A percentile compares a stretch with the other conserved stretches of the same genome.
These are phyloP conservation scores for Chionographis japonica DNA, from an alignment of 106 monocot genomes.

Conservation along the genomic window DNA sequence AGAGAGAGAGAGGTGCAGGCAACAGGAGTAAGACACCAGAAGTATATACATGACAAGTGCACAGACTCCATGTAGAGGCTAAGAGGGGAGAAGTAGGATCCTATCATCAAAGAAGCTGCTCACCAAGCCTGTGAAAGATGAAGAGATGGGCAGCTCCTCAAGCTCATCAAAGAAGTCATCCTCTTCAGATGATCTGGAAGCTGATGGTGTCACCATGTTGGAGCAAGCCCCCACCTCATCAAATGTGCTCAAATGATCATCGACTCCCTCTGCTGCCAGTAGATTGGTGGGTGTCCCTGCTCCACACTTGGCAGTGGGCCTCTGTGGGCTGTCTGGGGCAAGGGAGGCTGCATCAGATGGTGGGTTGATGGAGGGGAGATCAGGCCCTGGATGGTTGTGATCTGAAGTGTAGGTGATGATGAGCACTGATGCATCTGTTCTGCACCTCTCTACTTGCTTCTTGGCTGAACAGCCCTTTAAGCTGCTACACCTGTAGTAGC, in stretches of 20 bases:
- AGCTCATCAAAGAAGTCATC: conserved; percentile 62
- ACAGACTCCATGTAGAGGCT: no score
- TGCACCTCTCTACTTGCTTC: conserved; percentile 67
- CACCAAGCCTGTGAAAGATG: conserved; percentile 25
- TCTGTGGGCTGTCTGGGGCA: no score
- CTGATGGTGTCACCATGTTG: not conserved
- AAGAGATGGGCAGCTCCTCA: conserved; percentile 45
- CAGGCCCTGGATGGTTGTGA: conserved; percentile 54
- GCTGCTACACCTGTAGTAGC: conserved; percentile 64
- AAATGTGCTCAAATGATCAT: no score
- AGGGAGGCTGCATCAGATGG: no score
- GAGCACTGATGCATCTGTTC: conserved; percentile 42
- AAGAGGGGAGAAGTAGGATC: conserved; percentile 10
- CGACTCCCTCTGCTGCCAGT: no score
- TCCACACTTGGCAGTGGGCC: no score
- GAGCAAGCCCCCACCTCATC: no score
- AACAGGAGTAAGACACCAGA: no score
- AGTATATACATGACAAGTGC: no score
- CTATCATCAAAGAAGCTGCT: conserved; percentile 38
- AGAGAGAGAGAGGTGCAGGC: no score
- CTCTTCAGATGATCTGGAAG: conserved; percentile 8
- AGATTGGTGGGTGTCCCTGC: no score
- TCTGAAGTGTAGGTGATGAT: conserved; percentile 56
- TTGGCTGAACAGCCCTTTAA: conserved; percentile 61
- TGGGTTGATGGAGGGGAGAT: conserved; percentile 1